phyloP scores from a whole-genome alignment of 2,329 filamentous ascomycete species.

The Onygenales sp. region DNA sequence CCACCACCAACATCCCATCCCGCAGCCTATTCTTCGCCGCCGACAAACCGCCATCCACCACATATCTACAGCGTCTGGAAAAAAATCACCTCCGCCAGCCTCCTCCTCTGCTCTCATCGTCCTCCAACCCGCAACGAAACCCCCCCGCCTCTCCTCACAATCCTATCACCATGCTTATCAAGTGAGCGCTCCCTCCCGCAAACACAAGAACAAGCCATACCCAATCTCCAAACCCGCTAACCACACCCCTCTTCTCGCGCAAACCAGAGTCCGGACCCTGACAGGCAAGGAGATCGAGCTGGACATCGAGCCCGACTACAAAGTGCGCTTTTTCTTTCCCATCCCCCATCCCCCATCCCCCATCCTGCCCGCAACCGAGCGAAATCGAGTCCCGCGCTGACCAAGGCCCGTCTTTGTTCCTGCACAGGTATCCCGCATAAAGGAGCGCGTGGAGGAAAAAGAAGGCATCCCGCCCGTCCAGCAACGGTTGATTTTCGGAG shows the following conservation, averaged over 20 bases:
- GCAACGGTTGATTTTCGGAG: conserved; percentile 89
- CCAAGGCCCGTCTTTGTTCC: neutral
- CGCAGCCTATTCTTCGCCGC: neutral
- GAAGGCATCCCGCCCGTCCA: conserved; percentile 96
- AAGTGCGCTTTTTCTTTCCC: conserved; percentile 43
- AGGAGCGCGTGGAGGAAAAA: conserved; percentile 98
- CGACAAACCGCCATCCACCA: too few species aligned
- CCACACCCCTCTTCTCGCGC: conserved; percentile 3
- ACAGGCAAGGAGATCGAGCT: conserved; percentile 99
- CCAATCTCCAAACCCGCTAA: conserved; percentile 2
- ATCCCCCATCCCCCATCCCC: neutral
- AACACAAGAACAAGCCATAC: conserved; percentile 3
- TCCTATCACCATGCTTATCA: conserved; percentile 37
- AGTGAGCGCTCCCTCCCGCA: conserved; percentile 27
- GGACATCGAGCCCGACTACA: conserved; percentile 90
- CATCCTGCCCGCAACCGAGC: neutral
- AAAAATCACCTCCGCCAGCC: neutral
- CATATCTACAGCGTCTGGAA: too few species aligned
- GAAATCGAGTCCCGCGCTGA: neutral
- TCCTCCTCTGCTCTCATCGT: neutral
- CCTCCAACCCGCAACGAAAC: conserved; percentile 21
- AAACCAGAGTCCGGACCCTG: conserved; percentile 77
- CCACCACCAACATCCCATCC: neutral
- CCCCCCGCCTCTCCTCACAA: neutral
- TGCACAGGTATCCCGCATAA: conserved; percentile 81